These are phyloP conservation scores for Suhomyces wounanorum DNA, from an alignment of 1,139 yeast species.

Conservation along the genomic window DNA sequence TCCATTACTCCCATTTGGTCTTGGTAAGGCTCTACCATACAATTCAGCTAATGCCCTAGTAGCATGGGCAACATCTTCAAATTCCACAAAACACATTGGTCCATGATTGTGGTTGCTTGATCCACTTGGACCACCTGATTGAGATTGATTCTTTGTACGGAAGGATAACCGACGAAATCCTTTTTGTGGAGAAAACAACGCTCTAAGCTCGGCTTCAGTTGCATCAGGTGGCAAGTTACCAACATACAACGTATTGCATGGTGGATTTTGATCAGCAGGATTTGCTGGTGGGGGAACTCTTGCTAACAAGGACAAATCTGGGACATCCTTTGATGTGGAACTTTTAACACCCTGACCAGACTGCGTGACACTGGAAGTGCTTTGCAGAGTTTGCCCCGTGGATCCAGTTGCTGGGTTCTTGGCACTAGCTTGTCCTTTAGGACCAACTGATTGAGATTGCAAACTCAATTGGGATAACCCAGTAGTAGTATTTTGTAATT, in stretches of 20 bases:
- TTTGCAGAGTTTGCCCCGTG: conserved; percentile 9
- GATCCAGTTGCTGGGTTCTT: background rate
- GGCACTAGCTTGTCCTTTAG: conserved; percentile 7
- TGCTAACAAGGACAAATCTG: conserved; percentile 71
- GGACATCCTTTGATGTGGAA: conserved; percentile 46
- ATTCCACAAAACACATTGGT: conserved; percentile 99
- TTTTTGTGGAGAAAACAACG: conserved; percentile 81
- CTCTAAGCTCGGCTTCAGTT: conserved; percentile 87
- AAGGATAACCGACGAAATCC: conserved; percentile 93
- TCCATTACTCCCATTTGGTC: conserved; percentile 66
- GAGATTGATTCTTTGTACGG: conserved; percentile 65
- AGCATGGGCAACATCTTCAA: conserved; percentile 93
- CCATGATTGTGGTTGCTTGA: conserved; percentile 64
- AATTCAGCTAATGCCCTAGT: conserved; percentile 91
- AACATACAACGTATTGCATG: conserved; percentile 94
- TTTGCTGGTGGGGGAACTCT: conserved; percentile 95
- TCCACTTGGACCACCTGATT: conserved; percentile 28
- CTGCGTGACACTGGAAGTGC: conserved; percentile 12
- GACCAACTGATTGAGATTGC: conserved; percentile 5
- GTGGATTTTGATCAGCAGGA: conserved; percentile 99
- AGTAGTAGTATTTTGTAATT: conserved; percentile 6
- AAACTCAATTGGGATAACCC: conserved; percentile 9
- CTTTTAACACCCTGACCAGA: conserved; percentile 1
- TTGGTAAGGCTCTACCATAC: conserved; percentile 81
- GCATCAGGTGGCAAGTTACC: conserved; percentile 98